Conservation (phyloP, 208 protist genomes). For the Herpetomonas samuelpessoai region DNA sequence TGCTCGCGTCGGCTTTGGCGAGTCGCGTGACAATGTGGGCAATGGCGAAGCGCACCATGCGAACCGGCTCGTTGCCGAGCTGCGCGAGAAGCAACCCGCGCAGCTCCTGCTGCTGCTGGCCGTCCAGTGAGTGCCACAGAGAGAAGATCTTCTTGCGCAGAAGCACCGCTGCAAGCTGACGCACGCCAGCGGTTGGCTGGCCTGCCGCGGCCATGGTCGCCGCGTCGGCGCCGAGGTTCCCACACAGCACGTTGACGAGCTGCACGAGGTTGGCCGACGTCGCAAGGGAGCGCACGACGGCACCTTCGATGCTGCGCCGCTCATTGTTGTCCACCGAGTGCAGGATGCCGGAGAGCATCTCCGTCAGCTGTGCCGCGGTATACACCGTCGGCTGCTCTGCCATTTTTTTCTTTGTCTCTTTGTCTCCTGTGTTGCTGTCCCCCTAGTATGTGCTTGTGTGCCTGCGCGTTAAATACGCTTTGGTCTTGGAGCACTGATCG, state of each 20-base stretch:
- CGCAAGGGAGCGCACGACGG: constrained; percentile 36
- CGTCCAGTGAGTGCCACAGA: constrained; percentile 57
- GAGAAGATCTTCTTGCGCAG: constrained; percentile 78
- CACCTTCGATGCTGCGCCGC: constrained; percentile 51
- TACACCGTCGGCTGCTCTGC: background rate
- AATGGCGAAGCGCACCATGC: constrained; percentile 69
- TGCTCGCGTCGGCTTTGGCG: constrained; percentile 55
- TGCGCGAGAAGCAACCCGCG: constrained; percentile 60
- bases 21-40: constrained; percentile 77
- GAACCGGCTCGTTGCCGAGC: constrained; percentile 56
- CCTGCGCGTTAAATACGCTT: too few relatives aligned
- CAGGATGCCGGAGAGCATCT: constrained; percentile 54
- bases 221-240: constrained; percentile 12
- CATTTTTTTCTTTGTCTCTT: background rate
- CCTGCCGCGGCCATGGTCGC: constrained; percentile 16
- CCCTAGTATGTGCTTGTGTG: background rate
- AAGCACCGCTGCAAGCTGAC: constrained; percentile 80
- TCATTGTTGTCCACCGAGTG: constrained; percentile 57
- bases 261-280: constrained; percentile 38
- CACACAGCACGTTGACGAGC: constrained; percentile 53
- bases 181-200: constrained; percentile 35
- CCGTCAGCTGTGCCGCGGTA: constrained; percentile 39
- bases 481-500: too few relatives aligned
- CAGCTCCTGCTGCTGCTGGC: constrained; percentile 38
- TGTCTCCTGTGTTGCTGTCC: background rate